These are phyloP conservation scores for Lunularia cruciata DNA, from an alignment of 225 moss, liverwort and hornwort species.

Conservation along the genomic window DNA sequence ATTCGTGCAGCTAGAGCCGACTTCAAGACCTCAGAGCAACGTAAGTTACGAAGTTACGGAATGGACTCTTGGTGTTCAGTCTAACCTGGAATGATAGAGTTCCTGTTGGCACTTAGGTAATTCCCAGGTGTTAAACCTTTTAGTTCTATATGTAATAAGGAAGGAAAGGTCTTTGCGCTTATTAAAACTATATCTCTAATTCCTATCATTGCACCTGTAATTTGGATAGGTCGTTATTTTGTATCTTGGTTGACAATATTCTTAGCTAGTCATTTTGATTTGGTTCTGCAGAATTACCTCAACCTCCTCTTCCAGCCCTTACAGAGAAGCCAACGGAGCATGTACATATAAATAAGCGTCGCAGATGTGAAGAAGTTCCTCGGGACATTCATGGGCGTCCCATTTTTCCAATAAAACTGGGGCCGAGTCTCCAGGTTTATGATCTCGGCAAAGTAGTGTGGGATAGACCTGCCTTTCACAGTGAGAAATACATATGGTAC, in stretches of 20 bases:
- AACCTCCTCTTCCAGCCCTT: conserved; percentile 46
- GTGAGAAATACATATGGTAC: conserved; percentile 92
- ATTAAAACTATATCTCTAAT: no score
- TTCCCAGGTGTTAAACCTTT: no score
- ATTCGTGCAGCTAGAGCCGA: conserved; percentile 64
- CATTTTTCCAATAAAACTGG: conserved; percentile 81
- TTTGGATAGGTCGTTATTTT: no score
- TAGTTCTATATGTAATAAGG: no score
- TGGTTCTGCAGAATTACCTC: conserved; percentile 33
- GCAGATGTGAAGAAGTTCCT: conserved; percentile 92
- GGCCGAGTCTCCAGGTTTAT: conserved; percentile 88
- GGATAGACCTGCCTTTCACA: conserved; percentile 84
- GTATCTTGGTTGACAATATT: not conserved
- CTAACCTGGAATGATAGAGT: no score
- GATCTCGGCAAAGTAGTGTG: conserved; percentile 82
- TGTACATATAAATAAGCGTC: conserved; percentile 84
- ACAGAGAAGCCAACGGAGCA: conserved; percentile 67
- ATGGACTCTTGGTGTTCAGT: no score
- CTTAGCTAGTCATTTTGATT: not conserved
- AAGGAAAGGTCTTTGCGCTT: no score
- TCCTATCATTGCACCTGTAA: no score
- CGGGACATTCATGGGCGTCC: conserved; percentile 77
- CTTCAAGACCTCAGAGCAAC: conserved; percentile 54
- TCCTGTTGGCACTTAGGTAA: no score
- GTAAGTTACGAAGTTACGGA: conserved; percentile 40